Evolutionary conservation across 2,329 filamentous ascomycete species (phyloP), one percentile per base, ranked within the genome.

Genomic region (Zopfia rhizophila): DNA sequence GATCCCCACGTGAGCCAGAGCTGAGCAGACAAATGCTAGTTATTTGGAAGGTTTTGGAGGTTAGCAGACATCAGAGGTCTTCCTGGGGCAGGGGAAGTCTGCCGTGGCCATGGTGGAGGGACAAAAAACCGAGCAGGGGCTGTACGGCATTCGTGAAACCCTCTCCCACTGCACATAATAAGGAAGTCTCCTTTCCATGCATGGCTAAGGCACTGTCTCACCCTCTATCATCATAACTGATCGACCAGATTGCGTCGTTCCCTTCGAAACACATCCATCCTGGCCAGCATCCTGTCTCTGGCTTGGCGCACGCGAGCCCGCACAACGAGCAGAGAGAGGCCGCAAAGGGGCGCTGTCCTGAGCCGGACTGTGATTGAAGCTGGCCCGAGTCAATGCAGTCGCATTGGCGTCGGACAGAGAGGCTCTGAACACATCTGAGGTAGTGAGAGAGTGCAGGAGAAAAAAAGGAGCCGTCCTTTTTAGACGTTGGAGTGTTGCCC

Each of bases 141-240:
- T 50, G 58, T 49, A 60, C 53, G 48, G 50, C 48, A 18, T 44
- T 61, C 51, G 64, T 67, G 64, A 67, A 67, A 67, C 63, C 51
- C 56, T 53, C 49, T 49, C 45, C 45, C 44, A 48, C 49, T 51
- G 56, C 59, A 61, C 56, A 61, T 61, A 59, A 60, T 60, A 45
- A 38, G 40, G 40, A 47, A 45, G 47, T 45, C 46, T 61, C 58
- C 55, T 59, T 47, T 58, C 54, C 55, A 65, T 63, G 61, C 45
- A 44, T 36, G 4, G 45, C 63, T 56, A 64, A 57, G 56, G 51
- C 50, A 42, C 40, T 60, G 60, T 65, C 61, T 62, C 52, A 55
- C 32, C 30, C 19, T 29, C 47, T 31, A 16, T 38, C 36, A 19
- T 24, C 47, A 30, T 23, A 33, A 28, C 30, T 40, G 41, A 44